Evolutionary conservation across 305 asterid genomes (phyloP), one percentile per base, ranked within the genome.

Genomic region (Nicotiana rustica): DNA sequence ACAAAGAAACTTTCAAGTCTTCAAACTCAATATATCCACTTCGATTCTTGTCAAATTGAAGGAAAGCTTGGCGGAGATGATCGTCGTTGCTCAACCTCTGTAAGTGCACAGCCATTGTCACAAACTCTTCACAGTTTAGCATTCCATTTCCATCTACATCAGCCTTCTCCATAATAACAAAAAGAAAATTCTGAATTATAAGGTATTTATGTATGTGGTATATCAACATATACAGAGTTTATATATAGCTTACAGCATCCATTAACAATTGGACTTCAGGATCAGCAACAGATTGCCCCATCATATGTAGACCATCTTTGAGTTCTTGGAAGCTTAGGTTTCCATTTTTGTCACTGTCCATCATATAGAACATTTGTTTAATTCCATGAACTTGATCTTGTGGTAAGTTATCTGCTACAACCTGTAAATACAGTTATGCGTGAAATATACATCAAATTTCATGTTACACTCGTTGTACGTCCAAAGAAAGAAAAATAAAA

Each of bases 321-420:
- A 95, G 85, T 78, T 95, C 99, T 78, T 95, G 89, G 81, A 93
- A 92, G 82, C 84, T 88, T 31, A 95, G 71, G 85, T 88, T 92
- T 36, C 99, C 99, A 80, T 95, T 92, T 52, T 92, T 87, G 62
- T 93, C 94, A 0, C 92, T 92, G 90, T 95, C 99, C 99, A 93
- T 93, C 91, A 81, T 86, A 3, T 90, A 82, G 85, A 95, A 95
- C 91, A 92, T 88, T 69, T 91, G 83, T 83, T 89, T 92, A 49
- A 95, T 90, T 2, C 88, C 91, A 13, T 90, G 82, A 12, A 91
- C 90, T 90, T 92, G 85, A 9, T 95, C 98, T 5, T 88, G 93
- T 5, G 99, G 92, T 86, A 95, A 92, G 64, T 91, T 88, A 56
- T 90, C 93, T 10, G 98, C 99, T 25, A 95, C 98, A 87, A 91